Evolutionary conservation across 2,329 filamentous ascomycete species (phyloP).

Genomic region (Teratosphaeria gauchensis): DNA sequence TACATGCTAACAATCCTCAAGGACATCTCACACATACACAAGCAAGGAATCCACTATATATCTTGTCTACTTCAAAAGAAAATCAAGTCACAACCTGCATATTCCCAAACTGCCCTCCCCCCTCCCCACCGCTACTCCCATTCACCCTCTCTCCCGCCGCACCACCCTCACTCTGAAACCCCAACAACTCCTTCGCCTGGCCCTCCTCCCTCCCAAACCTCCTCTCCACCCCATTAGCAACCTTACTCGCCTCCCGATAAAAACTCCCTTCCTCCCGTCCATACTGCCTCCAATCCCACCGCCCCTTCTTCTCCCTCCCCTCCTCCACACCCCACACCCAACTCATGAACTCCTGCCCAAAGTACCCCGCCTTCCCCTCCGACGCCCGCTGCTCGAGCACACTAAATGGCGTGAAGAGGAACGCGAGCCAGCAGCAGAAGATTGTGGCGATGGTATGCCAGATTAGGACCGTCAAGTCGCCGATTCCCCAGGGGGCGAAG

Average conservation of each 20-base stretch:
- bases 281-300: background rate
- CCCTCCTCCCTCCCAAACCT: background rate
- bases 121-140: too few species aligned
- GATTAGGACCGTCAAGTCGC: slow-evolving; percentile 39
- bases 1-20: too few species aligned
- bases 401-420: slow-evolving; percentile 1
- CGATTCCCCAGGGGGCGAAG: slow-evolving; percentile 47
- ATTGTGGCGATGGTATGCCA: slow-evolving; percentile 58
- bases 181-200: background rate
- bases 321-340: background rate
- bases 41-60: too few species aligned
- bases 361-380: background rate
- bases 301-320: background rate
- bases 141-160: background rate
- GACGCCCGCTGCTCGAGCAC: slow-evolving; percentile 35
- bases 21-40: too few species aligned
- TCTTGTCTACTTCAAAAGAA: too few species aligned
- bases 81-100: slow-evolving; percentile 10
- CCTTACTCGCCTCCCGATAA: background rate
- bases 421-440: slow-evolving; percentile 46
- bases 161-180: background rate
- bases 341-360: background rate
- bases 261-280: slow-evolving; percentile 3
- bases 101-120: slow-evolving; percentile 10
- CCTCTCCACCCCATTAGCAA: background rate